These are phyloP conservation scores for Saccharomyces eubayanus DNA, from an alignment of 805 yeast genomes.

Conservation along the genomic window DNA sequence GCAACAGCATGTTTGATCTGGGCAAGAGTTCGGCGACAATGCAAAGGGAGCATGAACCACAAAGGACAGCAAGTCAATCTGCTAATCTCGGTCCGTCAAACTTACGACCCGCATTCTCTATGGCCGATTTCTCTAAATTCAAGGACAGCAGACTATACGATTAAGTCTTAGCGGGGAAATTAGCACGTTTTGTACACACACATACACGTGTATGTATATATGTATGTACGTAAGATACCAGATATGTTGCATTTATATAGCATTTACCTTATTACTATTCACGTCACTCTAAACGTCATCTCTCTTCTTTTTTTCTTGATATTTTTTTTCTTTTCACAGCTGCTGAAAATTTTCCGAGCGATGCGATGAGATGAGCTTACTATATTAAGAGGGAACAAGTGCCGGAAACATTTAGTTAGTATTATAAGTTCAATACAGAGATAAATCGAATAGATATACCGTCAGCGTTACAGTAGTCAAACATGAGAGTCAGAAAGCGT, in stretches of 20 bases:
- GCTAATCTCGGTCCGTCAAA: conserved; percentile 4
- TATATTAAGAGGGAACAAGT: neutral
- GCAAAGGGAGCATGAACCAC: neutral
- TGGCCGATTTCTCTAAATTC: conserved; percentile 28
- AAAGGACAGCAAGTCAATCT: conserved; percentile 4
- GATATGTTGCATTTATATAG: neutral
- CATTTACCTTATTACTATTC: neutral
- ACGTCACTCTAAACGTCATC: neutral
- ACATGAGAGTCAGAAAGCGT: conserved; percentile 47
- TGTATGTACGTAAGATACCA: neutral
- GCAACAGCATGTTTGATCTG: conserved; percentile 27
- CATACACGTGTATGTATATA: neutral
- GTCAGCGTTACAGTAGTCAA: neutral
- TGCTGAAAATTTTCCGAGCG: conserved; percentile 9
- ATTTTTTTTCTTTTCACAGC: neutral
- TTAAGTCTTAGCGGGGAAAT: neutral
- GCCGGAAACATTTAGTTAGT: neutral
- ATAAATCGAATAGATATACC: neutral
- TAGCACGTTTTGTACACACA: neutral
- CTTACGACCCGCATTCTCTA: conserved; percentile 17
- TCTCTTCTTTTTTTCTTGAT: neutral
- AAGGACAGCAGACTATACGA: conserved; percentile 13
- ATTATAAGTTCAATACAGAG: conserved; percentile 2
- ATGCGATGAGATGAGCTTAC: conserved; percentile 18
- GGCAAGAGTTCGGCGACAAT: neutral